These are phyloP conservation scores for Colletotrichum sansevieriae DNA, from an alignment of 2,329 filamentous ascomycete species.

Conservation along the genomic window DNA sequence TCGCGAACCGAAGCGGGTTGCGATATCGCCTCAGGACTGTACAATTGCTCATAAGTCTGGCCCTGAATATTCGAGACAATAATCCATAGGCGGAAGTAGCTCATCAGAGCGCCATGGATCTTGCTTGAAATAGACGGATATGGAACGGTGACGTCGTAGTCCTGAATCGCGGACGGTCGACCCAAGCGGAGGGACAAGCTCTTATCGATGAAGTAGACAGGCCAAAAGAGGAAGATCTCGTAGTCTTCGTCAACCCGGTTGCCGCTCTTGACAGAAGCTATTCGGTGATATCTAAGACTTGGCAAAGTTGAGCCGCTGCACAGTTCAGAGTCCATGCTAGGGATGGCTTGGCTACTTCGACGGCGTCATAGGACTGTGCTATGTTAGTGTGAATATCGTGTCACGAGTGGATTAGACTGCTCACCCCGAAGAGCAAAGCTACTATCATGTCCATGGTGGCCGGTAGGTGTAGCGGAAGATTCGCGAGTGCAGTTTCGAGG, in stretches of 20 bases:
- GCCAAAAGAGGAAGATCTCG: constrained; percentile 67
- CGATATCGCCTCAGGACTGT: constrained; percentile 57
- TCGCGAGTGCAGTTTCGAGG: constrained; percentile 49
- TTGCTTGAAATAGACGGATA: constrained; percentile 51
- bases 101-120: constrained; percentile 45
- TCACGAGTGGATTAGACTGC: not conserved
- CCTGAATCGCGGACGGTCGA: constrained; percentile 64
- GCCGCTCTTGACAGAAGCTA: constrained; percentile 47
- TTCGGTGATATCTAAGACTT: constrained; percentile 49
- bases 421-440: constrained; percentile 44
- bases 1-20: constrained; percentile 51
- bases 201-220: constrained; percentile 68
- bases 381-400: not conserved
- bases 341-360: constrained; percentile 51
- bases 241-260: constrained; percentile 46
- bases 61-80: constrained; percentile 60
- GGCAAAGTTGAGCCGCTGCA: constrained; percentile 50
- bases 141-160: constrained; percentile 66
- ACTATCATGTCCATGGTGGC: constrained; percentile 47
- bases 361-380: constrained; percentile 48
- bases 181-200: constrained; percentile 68
- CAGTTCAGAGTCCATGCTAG: constrained; percentile 49
- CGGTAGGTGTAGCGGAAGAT: constrained; percentile 50
- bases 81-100: constrained; percentile 62
- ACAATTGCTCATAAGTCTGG: constrained; percentile 67